Percentiles rank a stretch among this genome's conserved stretches.
Evolutionary conservation across 345 rosid species (phyloP).

Genomic region (Hypericum androsaemum): DNA sequence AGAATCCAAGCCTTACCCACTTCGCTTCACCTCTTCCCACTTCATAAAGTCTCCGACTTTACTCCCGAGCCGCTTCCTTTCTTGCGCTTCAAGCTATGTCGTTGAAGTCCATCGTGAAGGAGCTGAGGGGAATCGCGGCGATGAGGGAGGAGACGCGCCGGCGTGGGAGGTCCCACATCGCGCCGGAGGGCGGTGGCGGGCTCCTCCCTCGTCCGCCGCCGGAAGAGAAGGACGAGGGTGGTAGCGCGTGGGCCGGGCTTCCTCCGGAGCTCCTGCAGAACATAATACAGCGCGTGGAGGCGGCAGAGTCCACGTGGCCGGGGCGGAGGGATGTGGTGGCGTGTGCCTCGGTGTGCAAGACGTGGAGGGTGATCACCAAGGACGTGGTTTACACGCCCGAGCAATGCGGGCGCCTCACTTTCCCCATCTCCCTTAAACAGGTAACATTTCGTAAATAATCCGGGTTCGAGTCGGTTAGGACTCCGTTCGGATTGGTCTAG

Average conservation of each 20-base stretch:
- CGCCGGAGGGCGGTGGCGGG: slow-evolving; percentile 39
- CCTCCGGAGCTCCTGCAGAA: slow-evolving; percentile 76
- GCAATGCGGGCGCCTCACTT: slow-evolving; percentile 63
- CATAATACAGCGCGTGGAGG: slow-evolving; percentile 56
- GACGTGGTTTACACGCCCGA: slow-evolving; percentile 57
- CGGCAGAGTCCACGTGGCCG: slow-evolving; percentile 57
- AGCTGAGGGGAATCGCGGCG: slow-evolving; percentile 34
- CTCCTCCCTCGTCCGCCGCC: slow-evolving; percentile 4
- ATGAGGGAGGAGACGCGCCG: slow-evolving; percentile 25
- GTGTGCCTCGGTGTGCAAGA: slow-evolving; percentile 76
- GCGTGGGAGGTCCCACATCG: slow-evolving; percentile 51
- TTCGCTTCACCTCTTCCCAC: too few relatives aligned
- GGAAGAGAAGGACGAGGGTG: background rate
- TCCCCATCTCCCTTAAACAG: slow-evolving; percentile 80
- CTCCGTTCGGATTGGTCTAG: too few relatives aligned
- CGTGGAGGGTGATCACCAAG: slow-evolving; percentile 71
- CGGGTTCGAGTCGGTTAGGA: too few relatives aligned
- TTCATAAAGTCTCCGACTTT: too few relatives aligned
- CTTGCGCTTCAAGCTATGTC: too few relatives aligned
- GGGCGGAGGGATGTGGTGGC: slow-evolving; percentile 71
- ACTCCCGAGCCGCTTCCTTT: too few relatives aligned
- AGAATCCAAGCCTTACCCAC: too few relatives aligned
- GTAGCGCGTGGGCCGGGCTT: slow-evolving; percentile 52
- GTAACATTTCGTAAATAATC: slow-evolving; percentile 19
- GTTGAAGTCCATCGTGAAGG: slow-evolving; percentile 44